Evolutionary conservation across 179 eudicot species (phyloP), one percentile per base, ranked within the genome.

Genomic region (Drosera spatulata): DNA sequence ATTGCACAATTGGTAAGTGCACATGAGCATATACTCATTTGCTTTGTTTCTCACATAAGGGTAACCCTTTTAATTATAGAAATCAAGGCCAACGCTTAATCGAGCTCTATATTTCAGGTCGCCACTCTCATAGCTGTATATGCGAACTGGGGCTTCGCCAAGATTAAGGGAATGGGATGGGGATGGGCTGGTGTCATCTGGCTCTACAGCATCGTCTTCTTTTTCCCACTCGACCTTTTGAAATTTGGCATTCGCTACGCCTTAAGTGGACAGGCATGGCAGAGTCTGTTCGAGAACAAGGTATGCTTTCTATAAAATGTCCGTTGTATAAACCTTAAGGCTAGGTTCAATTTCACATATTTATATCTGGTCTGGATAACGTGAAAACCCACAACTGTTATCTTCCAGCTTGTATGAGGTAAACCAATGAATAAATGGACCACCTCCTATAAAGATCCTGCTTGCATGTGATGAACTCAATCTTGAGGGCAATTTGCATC

Each of bases 121-220:
- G 95, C 95, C 55, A 84, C 95, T 50, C 43, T 86, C 72, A 86
- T 86, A 47, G 79, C 95, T 66, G 95, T 82, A 11, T 86, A 86
- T 67, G 95, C 95, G 61, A 5, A 71, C 33, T 75, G 78, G 39
- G 53, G 13, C 62, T 86, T 86, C 73, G 91, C 95, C 69, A 72
- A 82, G 48, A 86, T 86, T 14, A 66, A 71, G 10, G 95, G 95
- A 59, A 82, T 86, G n/a, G 91, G 95, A 50, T 86, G 95, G 87
- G 79, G 87, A 14, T 84, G 95, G 95, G 87, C 85, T 60, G 95
- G 91, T 62, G 84, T 86, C 53, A 84, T 84, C 50, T 86, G 95
- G 95, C 50, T 86, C 56, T 86, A 84, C 60, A 79, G 84, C 71
- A 65, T 86, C 62, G 63, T 84, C 41, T 84, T 84, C 73, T 86